Percentiles rank a stretch among this genome's conserved stretches.
Conservation (phyloP, 1,284 basidiomycete species). For the Garcileccinum viscosum region DNA sequence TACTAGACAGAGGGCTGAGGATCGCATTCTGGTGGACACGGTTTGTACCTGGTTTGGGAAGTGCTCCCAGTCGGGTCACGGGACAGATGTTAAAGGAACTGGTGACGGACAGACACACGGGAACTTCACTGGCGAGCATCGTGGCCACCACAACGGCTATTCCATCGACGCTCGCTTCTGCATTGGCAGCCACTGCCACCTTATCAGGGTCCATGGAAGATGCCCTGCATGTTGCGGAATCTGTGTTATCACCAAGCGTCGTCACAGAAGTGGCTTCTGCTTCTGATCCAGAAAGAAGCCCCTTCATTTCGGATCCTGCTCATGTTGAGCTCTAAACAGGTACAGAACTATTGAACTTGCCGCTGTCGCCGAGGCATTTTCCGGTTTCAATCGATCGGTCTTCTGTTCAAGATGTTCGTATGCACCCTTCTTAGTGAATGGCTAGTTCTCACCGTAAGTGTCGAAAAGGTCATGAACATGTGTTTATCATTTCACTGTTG, state of each 20-base stretch:
- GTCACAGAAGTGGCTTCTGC: not conserved
- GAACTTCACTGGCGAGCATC: conserved; percentile 15
- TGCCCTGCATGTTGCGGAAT: conserved; percentile 1
- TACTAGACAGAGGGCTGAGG: conserved; percentile 75
- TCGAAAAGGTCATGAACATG: not conserved
- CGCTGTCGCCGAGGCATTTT: not conserved
- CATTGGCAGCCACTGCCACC: conserved; percentile 14
- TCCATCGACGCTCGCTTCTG: conserved; percentile 21
- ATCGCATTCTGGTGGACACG: conserved; percentile 83
- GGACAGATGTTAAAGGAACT: conserved; percentile 17
- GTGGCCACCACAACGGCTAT: conserved; percentile 8
- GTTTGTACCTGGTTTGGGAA: conserved; percentile 55
- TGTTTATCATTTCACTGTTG: not conserved
- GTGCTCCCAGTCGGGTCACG: conserved; percentile 7
- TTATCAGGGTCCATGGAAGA: not conserved
- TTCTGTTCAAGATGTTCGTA: not conserved
- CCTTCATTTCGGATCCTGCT: conserved; percentile 4
- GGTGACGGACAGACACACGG: conserved; percentile 1
- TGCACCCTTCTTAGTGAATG: not conserved
- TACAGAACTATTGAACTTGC: not conserved
- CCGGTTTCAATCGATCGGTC: not conserved
- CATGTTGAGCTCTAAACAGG: conserved; percentile 29
- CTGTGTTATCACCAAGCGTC: conserved; percentile 1
- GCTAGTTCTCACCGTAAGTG: not conserved
- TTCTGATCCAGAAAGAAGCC: conserved; percentile 4